Evolutionary conservation across 2,329 filamentous ascomycete genomes (phyloP), one percentile per base, ranked within the genome.

Genomic region (Malbranchea cinnamomea): DNA sequence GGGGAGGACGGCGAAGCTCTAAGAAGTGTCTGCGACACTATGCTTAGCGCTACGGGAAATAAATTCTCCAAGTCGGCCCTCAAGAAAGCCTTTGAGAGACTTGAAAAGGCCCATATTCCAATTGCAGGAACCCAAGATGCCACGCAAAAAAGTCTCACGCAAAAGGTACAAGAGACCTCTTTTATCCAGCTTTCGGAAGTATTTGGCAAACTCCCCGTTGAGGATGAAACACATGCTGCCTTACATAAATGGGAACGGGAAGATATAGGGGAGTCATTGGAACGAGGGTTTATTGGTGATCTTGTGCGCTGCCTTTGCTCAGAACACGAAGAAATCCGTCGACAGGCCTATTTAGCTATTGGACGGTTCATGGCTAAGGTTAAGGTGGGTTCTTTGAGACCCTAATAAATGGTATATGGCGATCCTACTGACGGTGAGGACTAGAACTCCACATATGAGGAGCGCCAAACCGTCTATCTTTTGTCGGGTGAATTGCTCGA

Each of bases 401-500:
- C 13, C 12, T 13, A 10, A 9, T 13, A 10, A 26, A 19, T 19
- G 6, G 3, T 15, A 23, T 25, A 23, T 23, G 10, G 14, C 30
- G 6, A 18, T 30, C 17, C 4, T 26, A n/a, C 8, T 28, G 41
- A n/a, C n/a, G n/a, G n/a, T n/a, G n/a, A n/a, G n/a, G n/a, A n/a
- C 28, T 67, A 75, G 49, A 71, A 71, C 30, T 85, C 79, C 0
- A 66, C 69, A 1, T 75, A 84, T 43, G 67, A 74, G 26, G 82
- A 91, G 45, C 78, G 74, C 45, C 73, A 81, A 21, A 77, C 85
- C 37, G 59, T 85, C 4, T 85, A 79, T 61, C 64, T 93, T 6
- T 66, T 94, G 3, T 63, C 89, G 2, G 79, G 74, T 33, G 85
- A 93, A 52, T 52, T 91, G 5, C 65, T 74, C 9, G 84, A 94